phyloP scores from a whole-genome alignment of 306 rosid species.

The Dalbergia cochinchinensis region DNA sequence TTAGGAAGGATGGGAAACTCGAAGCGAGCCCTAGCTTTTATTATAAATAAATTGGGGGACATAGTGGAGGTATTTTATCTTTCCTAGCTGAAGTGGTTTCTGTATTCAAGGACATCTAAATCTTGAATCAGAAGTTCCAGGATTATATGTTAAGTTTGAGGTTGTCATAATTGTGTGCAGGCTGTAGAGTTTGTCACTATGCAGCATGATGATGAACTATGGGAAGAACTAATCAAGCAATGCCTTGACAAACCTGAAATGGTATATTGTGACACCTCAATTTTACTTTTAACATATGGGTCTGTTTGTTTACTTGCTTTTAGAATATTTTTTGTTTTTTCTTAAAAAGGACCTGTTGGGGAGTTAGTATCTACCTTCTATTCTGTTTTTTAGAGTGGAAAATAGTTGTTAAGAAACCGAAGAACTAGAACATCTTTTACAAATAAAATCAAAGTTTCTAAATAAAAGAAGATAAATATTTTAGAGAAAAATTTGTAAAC shows the following conservation, averaged over 20 bases:
- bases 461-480: background rate
- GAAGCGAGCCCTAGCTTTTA: constrained; percentile 83
- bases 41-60: constrained; percentile 87
- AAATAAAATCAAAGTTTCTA: background rate
- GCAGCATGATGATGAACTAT: constrained; percentile 68
- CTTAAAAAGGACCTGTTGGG: background rate
- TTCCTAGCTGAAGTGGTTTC: constrained; percentile 46
- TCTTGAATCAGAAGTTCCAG: constrained; percentile 21
- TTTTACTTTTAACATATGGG: constrained; percentile 28
- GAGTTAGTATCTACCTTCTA: constrained; percentile 11
- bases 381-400: background rate
- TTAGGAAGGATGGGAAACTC: constrained; percentile 98
- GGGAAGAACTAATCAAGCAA: constrained; percentile 69
- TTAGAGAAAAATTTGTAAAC: too few species aligned
- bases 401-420: constrained; percentile 6
- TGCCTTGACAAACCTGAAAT: constrained; percentile 65
- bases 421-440: constrained; percentile 21
- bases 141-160: constrained; percentile 43
- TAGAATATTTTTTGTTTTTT: background rate
- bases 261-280: constrained; percentile 42
- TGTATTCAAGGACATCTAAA: constrained; percentile 33
- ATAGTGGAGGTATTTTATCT: constrained; percentile 81
- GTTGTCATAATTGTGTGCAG: constrained; percentile 58
- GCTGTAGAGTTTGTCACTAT: constrained; percentile 85
- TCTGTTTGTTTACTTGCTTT: constrained; percentile 20